These are phyloP conservation scores for Rosa hybrid DNA, from an alignment of 331 rosid genomes.

Conservation along the genomic window DNA sequence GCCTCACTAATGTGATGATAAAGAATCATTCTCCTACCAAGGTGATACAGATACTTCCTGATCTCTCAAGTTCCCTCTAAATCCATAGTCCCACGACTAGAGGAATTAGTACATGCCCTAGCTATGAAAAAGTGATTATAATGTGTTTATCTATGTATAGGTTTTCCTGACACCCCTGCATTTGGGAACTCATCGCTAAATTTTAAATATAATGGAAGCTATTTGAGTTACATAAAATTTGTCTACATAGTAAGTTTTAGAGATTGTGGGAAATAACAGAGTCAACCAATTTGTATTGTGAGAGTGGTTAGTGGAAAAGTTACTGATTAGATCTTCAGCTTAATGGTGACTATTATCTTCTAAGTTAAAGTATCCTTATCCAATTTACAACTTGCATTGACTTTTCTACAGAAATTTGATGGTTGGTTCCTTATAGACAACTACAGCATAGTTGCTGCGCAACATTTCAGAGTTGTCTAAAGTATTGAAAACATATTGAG, in stretches of 20 bases:
- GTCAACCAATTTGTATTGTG: background rate
- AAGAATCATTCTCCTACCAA: background rate
- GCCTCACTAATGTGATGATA: background rate
- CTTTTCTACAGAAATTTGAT: background rate
- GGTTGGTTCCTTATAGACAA: background rate
- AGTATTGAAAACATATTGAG: conserved; percentile 1
- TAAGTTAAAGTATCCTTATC: background rate
- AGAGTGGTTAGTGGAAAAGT: background rate
- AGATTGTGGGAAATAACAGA: background rate
- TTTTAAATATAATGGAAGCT: background rate
- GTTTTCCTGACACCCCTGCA: background rate
- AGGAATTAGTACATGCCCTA: background rate
- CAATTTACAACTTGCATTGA: background rate
- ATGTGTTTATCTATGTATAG: background rate
- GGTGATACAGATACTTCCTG: background rate
- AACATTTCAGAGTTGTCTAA: background rate
- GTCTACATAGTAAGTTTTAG: background rate
- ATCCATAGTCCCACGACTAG: background rate
- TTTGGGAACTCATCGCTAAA: background rate
- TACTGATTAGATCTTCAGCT: background rate
- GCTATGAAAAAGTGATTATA: background rate
- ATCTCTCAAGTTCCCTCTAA: background rate
- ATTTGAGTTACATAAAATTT: conserved; percentile 3
- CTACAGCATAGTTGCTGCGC: background rate
- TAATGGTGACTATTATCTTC: background rate